These are phyloP conservation scores for Puccinia hordei DNA, from an alignment of 1,284 basidiomycete species.

Conservation along the genomic window DNA sequence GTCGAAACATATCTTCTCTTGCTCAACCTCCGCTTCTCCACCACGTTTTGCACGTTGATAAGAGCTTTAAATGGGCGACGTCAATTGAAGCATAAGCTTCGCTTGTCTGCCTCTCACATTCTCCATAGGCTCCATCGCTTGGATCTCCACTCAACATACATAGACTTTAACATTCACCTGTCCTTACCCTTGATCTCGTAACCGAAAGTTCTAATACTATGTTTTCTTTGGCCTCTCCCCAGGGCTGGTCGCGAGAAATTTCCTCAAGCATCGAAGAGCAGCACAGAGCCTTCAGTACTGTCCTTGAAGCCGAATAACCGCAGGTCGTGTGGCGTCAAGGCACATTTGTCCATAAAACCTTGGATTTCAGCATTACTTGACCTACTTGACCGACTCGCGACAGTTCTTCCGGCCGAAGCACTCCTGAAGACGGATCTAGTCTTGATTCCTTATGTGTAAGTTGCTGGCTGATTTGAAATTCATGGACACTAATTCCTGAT, in stretches of 20 bases:
- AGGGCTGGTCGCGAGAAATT: slow-evolving; percentile 12
- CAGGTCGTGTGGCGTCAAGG: background rate
- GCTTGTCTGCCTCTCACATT: background rate
- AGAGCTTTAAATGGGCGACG: background rate
- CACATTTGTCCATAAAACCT: background rate
- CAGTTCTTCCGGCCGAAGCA: background rate
- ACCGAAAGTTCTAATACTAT: background rate
- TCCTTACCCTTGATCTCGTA: background rate
- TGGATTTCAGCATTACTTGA: background rate
- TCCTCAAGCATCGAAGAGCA: background rate
- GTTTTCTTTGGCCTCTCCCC: background rate
- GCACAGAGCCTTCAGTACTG: background rate
- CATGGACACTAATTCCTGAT: background rate
- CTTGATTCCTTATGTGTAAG: background rate
- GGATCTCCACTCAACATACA: background rate
- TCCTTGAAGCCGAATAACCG: background rate
- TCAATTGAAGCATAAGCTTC: background rate
- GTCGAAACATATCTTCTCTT: background rate
- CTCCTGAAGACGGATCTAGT: background rate
- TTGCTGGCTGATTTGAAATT: background rate
- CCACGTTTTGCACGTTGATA: background rate
- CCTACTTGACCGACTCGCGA: background rate
- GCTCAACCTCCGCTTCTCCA: background rate
- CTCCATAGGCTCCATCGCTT: background rate
- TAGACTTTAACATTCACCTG: background rate